These are phyloP conservation scores for Backusella sp. DNA, from an alignment of 192 early-diverging fungal genomes.

Conservation along the genomic window DNA sequence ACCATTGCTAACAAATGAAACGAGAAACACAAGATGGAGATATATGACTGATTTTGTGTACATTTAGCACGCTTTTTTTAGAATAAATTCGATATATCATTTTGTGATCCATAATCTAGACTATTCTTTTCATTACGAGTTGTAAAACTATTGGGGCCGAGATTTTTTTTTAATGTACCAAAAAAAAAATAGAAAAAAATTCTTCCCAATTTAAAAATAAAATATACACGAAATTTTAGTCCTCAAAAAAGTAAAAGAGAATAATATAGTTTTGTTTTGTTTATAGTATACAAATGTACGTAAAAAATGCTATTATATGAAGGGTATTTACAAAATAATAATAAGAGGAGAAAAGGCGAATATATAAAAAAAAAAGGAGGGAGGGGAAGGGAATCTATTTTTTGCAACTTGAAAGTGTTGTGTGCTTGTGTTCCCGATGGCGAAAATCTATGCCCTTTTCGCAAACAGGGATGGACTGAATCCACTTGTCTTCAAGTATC, in stretches of 20 bases:
- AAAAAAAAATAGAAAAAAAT: background rate
- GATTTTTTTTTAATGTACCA: background rate
- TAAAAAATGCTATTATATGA: background rate
- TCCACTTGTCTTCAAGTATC: background rate
- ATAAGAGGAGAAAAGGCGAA: background rate
- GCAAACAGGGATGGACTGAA: slow-evolving; percentile 10
- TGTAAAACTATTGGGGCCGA: too few relatives aligned
- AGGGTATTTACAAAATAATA: background rate
- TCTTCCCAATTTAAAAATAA: background rate
- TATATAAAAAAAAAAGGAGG: background rate
- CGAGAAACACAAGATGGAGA: background rate
- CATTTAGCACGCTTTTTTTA: background rate
- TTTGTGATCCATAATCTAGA: background rate
- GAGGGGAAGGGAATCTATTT: background rate
- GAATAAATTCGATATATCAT: background rate
- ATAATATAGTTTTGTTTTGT: background rate
- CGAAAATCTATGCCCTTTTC: background rate
- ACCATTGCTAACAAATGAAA: background rate
- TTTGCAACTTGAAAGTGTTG: background rate
- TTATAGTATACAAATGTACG: background rate
- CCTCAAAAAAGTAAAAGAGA: background rate
- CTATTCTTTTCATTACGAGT: background rate
- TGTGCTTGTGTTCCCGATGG: slow-evolving; percentile 6
- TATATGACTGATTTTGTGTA: background rate
- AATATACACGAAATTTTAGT: background rate